phyloP scores from a whole-genome alignment of 1,284 basidiomycete genomes.

The Mycena sp. region DNA sequence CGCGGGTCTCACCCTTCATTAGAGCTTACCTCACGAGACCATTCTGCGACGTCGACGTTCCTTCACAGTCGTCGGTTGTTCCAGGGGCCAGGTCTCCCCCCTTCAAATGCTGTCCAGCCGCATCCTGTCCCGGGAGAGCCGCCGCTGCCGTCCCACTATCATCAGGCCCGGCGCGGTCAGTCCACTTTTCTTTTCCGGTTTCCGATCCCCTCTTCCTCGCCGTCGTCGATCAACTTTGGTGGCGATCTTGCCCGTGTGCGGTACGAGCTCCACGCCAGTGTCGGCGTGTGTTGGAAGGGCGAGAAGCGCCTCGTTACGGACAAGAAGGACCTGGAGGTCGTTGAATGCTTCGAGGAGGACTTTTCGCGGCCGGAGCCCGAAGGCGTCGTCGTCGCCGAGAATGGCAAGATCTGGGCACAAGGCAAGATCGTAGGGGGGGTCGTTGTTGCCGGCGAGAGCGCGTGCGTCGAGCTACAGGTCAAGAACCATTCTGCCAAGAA shows the following conservation, averaged over 20 bases:
- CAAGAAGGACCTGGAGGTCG: conserved; percentile 68
- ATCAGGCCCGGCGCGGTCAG: conserved; percentile 72
- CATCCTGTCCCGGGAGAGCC: conserved; percentile 62
- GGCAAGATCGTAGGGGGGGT: conserved; percentile 69
- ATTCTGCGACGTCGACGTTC: conserved; percentile 80
- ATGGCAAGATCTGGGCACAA: conserved; percentile 80
- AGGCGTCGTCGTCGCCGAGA: conserved; percentile 73
- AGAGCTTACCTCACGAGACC: conserved; percentile 80
- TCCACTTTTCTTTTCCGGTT: conserved; percentile 81
- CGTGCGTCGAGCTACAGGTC: conserved; percentile 76
- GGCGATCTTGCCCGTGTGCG: conserved; percentile 69
- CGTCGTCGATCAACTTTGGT: conserved; percentile 75
- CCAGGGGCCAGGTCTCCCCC: conserved; percentile 81
- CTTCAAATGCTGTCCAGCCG: conserved; percentile 79
- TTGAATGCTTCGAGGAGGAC: conserved; percentile 60
- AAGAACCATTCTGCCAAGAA: conserved; percentile 83
- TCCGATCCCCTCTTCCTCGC: conserved; percentile 69
- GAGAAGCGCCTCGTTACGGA: conserved; percentile 72
- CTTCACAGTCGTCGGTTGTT: conserved; percentile 73
- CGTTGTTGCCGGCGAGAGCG: conserved; percentile 71
- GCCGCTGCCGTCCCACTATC: conserved; percentile 67
- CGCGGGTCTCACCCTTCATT: conserved; percentile 15
- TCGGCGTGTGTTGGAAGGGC: conserved; percentile 76
- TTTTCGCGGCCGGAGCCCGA: conserved; percentile 53
- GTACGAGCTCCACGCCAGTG: conserved; percentile 77